phyloP scores from a whole-genome alignment of 495 filamentous ascomycete species.

The Wilcoxina mikolae region DNA sequence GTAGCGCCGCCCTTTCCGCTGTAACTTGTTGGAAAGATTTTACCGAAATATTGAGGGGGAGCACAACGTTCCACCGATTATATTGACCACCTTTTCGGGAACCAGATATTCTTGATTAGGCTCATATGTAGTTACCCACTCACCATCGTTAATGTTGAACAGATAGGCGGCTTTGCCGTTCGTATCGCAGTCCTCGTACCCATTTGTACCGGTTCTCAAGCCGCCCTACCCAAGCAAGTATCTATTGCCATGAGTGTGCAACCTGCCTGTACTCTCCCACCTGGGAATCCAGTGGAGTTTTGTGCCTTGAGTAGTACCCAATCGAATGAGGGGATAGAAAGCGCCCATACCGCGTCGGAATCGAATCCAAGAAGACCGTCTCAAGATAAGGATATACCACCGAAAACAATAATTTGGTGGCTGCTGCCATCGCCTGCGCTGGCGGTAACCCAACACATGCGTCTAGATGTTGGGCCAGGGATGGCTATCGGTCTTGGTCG shows the following conservation, averaged over 20 bases:
- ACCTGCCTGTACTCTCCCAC: not conserved
- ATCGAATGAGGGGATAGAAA: constrained; percentile 9
- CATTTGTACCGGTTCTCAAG: not conserved
- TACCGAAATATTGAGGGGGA: not conserved
- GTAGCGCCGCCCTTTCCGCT: not conserved
- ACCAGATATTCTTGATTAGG: not conserved
- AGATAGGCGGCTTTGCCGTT: constrained; percentile 1
- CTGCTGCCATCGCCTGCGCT: constrained; percentile 6
- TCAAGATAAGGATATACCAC: not conserved
- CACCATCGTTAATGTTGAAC: constrained; percentile 4
- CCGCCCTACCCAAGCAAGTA: constrained; percentile 8
- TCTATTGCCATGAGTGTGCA: constrained; percentile 4
- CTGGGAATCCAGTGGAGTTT: not conserved
- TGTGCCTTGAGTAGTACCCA: constrained; percentile 5
- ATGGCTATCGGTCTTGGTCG: not conserved
- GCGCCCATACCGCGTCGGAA: constrained; percentile 7
- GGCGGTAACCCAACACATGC: not conserved
- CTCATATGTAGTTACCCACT: constrained; percentile 2
- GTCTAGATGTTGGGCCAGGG: constrained; percentile 9
- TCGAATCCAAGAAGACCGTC: no score
- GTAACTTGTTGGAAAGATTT: not conserved
- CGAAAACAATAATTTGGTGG: constrained; percentile 8
- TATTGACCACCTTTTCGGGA: not conserved
- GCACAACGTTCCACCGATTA: not conserved
- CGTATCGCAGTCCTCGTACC: constrained; percentile 8